phyloP scores from a whole-genome alignment of 1,284 basidiomycete genomes.

The Cystobasidiaceae sp. region DNA sequence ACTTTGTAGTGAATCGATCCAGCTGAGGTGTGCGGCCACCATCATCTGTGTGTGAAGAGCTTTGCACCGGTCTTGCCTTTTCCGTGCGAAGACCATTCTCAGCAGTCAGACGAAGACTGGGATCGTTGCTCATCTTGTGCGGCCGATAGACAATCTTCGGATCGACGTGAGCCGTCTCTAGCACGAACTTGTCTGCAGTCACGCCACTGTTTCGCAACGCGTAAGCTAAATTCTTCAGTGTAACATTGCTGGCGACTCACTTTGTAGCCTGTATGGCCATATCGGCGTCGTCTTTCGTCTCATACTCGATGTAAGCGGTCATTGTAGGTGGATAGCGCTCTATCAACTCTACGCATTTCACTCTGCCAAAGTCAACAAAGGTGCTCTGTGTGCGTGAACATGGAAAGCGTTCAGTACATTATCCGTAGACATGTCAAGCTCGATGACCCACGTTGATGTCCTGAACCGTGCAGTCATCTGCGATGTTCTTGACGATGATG shows the following conservation, averaged over 20 bases:
- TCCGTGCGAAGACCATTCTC: constrained; percentile 2
- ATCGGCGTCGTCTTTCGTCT: constrained; percentile 12
- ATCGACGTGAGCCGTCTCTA: constrained; percentile 2
- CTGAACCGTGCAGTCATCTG: constrained; percentile 1
- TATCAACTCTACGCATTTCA: constrained; percentile 16
- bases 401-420: too few relatives aligned
- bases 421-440: too few relatives aligned
- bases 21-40: background rate
- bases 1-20: background rate
- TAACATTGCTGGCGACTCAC: background rate
- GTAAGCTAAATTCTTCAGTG: background rate
- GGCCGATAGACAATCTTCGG: constrained; percentile 5
- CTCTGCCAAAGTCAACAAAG: constrained; percentile 12
- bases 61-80: constrained; percentile 2
- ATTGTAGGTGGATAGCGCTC: constrained; percentile 9
- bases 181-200: background rate
- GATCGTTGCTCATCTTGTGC: constrained; percentile 4
- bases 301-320: background rate
- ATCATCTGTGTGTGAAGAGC: background rate
- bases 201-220: too few relatives aligned
- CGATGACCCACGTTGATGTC: constrained; percentile 16
- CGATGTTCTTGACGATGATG: constrained; percentile 5
- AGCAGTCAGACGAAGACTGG: background rate
- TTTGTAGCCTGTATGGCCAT: constrained; percentile 5
- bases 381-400: constrained; percentile 16